Conservation (phyloP, 192 early-diverging fungal species). For the Kickxella alabastrina region DNA sequence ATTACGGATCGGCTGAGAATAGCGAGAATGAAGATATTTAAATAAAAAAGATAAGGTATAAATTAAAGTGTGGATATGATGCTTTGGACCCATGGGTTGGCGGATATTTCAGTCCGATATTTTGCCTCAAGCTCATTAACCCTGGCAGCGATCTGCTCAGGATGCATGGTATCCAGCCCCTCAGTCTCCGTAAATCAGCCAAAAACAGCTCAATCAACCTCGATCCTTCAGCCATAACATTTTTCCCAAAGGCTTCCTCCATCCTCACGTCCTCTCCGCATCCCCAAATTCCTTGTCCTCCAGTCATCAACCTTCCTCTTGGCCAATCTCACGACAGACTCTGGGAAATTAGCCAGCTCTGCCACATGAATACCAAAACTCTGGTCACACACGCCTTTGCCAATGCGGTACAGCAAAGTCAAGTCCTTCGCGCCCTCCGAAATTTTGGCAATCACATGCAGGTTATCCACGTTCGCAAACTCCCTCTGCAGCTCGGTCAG, state of each 20-base stretch:
- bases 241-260: constrained; percentile 16
- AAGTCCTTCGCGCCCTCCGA: constrained; percentile 52
- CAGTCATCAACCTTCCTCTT: constrained; percentile 87
- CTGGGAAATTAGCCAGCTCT: constrained; percentile 87
- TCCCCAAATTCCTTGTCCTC: constrained; percentile 84
- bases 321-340: constrained; percentile 74
- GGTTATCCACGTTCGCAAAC: constrained; percentile 74
- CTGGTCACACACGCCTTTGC: constrained; percentile 79
- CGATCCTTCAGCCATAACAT: constrained; percentile 27
- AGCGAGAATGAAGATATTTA: constrained; percentile 8
- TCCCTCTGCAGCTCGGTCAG: constrained; percentile 75
- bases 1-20: constrained; percentile 29
- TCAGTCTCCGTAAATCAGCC: constrained; percentile 54
- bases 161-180: constrained; percentile 34
- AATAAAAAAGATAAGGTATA: neutral
- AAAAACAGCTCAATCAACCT: constrained; percentile 41
- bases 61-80: constrained; percentile 48
- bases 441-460: constrained; percentile 78
- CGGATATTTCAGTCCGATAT: constrained; percentile 55
- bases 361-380: constrained; percentile 99
- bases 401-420: constrained; percentile 89
- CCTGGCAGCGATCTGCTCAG: constrained; percentile 29
- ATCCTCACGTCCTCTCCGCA: constrained; percentile 58
- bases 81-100: constrained; percentile 62
- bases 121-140: constrained; percentile 53